phyloP scores from a whole-genome alignment of 2,329 filamentous ascomycete genomes.

The Pyrenophora tritici-repentis region DNA sequence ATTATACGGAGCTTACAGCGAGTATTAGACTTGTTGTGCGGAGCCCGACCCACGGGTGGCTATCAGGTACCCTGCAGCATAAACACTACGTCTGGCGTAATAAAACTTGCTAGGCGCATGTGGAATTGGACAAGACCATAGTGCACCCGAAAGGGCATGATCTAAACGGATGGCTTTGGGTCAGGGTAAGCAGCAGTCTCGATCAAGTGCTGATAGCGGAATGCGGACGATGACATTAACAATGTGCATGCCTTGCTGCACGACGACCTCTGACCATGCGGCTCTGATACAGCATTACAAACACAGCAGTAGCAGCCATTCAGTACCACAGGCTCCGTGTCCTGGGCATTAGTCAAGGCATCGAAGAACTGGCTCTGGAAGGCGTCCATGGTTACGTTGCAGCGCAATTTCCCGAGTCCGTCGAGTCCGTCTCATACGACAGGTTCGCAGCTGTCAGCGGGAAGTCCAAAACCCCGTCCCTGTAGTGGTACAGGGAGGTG shows the following conservation, averaged over 20 bases:
- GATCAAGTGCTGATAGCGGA: constrained; percentile 10
- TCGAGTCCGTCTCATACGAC: neutral
- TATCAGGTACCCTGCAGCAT: constrained; percentile 8
- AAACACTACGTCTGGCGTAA: constrained; percentile 4
- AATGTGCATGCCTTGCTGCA: constrained; percentile 3
- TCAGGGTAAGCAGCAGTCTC: constrained; percentile 14
- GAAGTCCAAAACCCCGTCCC: neutral
- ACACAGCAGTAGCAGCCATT: constrained; percentile 3
- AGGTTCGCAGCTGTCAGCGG: constrained; percentile 5
- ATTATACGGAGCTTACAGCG: constrained; percentile 18
- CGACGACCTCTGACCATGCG: neutral
- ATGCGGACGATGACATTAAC: neutral
- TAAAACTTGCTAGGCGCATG: neutral
- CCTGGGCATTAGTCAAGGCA: neutral
- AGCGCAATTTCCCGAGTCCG: constrained; percentile 12
- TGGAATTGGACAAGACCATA: neutral
- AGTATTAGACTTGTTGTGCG: constrained; percentile 16
- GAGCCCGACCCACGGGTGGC: constrained; percentile 8
- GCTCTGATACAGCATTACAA: constrained; percentile 9
- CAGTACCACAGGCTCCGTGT: neutral
- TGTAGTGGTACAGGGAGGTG: neutral
- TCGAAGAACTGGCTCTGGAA: neutral
- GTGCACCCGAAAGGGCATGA: constrained; percentile 8
- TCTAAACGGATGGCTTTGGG: constrained; percentile 4
- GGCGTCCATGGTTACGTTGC: constrained; percentile 10